Evolutionary conservation across 2,329 filamentous ascomycete species (phyloP).

Genomic region (Cryphonectria nitschkei): DNA sequence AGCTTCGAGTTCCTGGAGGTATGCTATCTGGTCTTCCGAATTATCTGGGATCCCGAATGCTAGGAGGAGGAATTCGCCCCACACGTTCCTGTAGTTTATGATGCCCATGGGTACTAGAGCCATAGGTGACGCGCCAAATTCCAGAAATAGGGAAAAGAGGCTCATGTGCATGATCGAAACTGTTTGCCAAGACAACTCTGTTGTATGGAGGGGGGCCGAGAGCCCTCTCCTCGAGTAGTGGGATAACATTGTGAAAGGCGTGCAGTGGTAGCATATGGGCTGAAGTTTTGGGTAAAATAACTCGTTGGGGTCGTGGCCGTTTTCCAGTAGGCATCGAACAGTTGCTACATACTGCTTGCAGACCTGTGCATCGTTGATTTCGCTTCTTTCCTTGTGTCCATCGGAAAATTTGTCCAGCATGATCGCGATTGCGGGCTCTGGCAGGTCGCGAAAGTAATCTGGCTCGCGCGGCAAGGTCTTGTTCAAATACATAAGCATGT

Average conservation of each 20-base stretch:
- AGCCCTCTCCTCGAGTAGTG: too few relatives aligned
- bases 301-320: neutral
- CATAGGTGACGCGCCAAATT: neutral
- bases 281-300: too few relatives aligned
- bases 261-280: too few relatives aligned
- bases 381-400: too few relatives aligned
- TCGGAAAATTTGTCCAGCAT: neutral
- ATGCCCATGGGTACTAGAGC: too few relatives aligned
- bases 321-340: neutral
- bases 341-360: neutral
- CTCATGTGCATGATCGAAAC: neutral
- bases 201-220: too few relatives aligned
- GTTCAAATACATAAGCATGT: neutral
- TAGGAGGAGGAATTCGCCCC: neutral
- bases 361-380: too few relatives aligned
- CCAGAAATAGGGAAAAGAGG: neutral
- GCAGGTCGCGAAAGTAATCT: neutral
- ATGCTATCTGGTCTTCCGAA: neutral
- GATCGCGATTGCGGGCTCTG: neutral
- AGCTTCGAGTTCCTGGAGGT: neutral
- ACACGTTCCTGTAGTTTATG: too few relatives aligned
- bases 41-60: neutral
- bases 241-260: too few relatives aligned
- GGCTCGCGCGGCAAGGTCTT: neutral
- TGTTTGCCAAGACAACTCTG: too few relatives aligned